Conservation (phyloP, 106 monocot species). For the Alisma plantagoaquatica region DNA sequence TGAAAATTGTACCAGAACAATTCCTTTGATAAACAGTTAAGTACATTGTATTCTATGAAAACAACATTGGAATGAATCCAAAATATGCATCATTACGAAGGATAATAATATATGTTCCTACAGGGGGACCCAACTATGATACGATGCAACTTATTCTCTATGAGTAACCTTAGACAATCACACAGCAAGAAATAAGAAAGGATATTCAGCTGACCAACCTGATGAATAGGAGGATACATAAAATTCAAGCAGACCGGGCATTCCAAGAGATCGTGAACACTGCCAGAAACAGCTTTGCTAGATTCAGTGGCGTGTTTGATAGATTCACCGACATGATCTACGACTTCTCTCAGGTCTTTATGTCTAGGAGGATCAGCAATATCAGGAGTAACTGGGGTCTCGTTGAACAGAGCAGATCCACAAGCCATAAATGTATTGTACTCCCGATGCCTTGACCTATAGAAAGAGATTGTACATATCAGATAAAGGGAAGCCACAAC, state of each 20-base stretch:
- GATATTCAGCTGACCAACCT: not conserved
- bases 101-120: not conserved
- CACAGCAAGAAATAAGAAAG: too few relatives aligned
- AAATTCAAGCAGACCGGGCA: slow-evolving; percentile 2
- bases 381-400: not conserved
- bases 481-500: too few relatives aligned
- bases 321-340: not conserved
- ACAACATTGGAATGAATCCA: not conserved
- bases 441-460: too few relatives aligned
- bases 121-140: not conserved
- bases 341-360: slow-evolving; percentile 1
- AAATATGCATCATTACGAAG: not conserved
- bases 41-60: not conserved
- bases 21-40: not conserved
- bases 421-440: slow-evolving; percentile 3
- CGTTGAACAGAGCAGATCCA: not conserved
- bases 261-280: slow-evolving; percentile 3
- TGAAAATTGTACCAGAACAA: not conserved
- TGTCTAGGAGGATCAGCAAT: not conserved
- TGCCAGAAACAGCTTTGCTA: not conserved
- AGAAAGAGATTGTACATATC: too few relatives aligned
- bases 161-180: not conserved
- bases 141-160: not conserved
- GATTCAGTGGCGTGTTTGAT: not conserved
- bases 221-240: slow-evolving; percentile 6